A percentile compares a stretch with the other conserved stretches of the same genome.
Evolutionary conservation across 1,284 basidiomycete species (phyloP).

Genomic region (Ganoderma resinaceum): DNA sequence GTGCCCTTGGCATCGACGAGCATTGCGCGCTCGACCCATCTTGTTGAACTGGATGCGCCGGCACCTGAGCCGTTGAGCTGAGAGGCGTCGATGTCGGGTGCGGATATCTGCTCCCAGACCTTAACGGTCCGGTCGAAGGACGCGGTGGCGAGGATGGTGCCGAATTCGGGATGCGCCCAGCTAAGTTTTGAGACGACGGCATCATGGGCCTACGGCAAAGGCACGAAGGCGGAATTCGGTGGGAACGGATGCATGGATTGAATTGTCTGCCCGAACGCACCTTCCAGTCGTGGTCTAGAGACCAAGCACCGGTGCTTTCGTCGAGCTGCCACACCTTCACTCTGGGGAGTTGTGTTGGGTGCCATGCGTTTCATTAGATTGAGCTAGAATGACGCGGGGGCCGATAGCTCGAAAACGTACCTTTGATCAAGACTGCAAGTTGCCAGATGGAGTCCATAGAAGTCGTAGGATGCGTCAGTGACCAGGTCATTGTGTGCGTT

Average conservation of each 20-base stretch:
- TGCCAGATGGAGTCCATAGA: conserved; percentile 84
- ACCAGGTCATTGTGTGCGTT: conserved; percentile 82
- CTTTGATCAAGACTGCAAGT: conserved; percentile 83
- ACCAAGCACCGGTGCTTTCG: conserved; percentile 75
- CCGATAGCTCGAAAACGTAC: conserved; percentile 41
- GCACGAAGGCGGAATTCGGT: background rate
- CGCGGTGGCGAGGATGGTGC: conserved; percentile 82
- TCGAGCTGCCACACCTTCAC: conserved; percentile 87
- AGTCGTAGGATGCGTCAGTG: conserved; percentile 88
- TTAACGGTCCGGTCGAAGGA: conserved; percentile 91
- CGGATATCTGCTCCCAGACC: conserved; percentile 81
- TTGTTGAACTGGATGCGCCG: conserved; percentile 42
- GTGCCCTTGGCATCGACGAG: conserved; percentile 86
- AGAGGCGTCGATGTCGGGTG: conserved; percentile 45
- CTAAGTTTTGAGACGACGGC: conserved; percentile 83
- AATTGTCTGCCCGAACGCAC: conserved; percentile 48
- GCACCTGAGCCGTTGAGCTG: conserved; percentile 41
- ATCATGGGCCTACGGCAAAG: conserved; percentile 76
- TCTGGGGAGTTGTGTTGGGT: conserved; percentile 44
- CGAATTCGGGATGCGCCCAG: conserved; percentile 92
- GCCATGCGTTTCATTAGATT: background rate
- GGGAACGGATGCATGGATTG: background rate
- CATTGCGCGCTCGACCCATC: conserved; percentile 80
- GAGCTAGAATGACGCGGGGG: too few relatives aligned
- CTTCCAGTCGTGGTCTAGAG: conserved; percentile 87